Conservation (phyloP, 768 basidiomycete species). For the Mycena galopus region DNA sequence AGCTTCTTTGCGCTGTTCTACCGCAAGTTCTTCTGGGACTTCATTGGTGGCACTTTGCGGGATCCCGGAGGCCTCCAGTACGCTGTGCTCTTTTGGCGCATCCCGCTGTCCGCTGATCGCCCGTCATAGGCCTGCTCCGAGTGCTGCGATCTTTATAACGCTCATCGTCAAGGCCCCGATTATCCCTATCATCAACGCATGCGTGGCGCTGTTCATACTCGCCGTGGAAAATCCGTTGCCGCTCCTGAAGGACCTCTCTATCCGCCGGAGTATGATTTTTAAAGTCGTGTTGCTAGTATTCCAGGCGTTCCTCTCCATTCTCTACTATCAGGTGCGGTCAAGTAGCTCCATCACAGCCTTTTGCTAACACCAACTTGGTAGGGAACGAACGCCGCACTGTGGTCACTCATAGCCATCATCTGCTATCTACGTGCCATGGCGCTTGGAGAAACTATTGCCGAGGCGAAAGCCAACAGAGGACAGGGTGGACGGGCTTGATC, state of each 20-base stretch:
- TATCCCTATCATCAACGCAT: slow-evolving; percentile 76
- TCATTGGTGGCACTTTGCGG: slow-evolving; percentile 84
- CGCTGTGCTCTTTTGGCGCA: slow-evolving; percentile 37
- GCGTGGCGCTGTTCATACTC: slow-evolving; percentile 70
- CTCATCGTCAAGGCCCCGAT: slow-evolving; percentile 85
- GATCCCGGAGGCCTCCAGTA: slow-evolving; percentile 86
- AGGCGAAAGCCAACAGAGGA: slow-evolving; percentile 73
- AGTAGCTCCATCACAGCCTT: neutral
- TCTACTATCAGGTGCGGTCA: slow-evolving; percentile 86
- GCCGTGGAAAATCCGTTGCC: slow-evolving; percentile 82
- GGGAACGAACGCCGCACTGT: slow-evolving; percentile 89
- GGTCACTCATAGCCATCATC: slow-evolving; percentile 77
- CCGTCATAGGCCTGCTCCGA: slow-evolving; percentile 66
- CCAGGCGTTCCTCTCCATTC: slow-evolving; percentile 70
- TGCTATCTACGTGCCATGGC: slow-evolving; percentile 77
- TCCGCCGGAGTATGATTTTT: slow-evolving; percentile 76
- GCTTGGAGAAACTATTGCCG: slow-evolving; percentile 78
- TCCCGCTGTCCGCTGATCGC: slow-evolving; percentile 8
- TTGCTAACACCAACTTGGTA: slow-evolving; percentile 43
- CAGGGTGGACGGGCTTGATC: slow-evolving; percentile 69
- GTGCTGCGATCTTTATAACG: slow-evolving; percentile 71
- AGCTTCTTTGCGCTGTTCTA: slow-evolving; percentile 84
- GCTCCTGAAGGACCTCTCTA: slow-evolving; percentile 61
- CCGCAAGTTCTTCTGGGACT: slow-evolving; percentile 98
- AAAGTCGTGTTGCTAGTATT: slow-evolving; percentile 74